Base-by-base conservation (phyloP, 2,329 filamentous ascomycete species). In the Pyrenophora graminea region DNA sequence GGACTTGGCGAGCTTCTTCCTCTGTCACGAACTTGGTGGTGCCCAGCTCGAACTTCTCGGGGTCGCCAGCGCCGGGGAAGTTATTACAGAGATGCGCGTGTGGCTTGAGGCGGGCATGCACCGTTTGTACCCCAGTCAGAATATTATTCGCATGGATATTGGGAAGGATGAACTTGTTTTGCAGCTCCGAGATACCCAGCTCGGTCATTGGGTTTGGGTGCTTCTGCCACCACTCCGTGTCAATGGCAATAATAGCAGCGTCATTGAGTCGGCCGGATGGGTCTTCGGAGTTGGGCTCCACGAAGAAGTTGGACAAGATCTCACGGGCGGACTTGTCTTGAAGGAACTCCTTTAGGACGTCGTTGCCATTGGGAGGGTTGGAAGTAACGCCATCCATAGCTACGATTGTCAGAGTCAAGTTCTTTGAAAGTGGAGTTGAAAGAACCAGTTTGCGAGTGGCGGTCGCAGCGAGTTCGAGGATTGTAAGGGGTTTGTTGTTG, bases 171-270 rank as follows among this genome's bases (percentile, higher is more conserved):
- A 51, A 47, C n/a, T 45, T 50, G 0, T 41, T 23, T 27, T 49
- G 32, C 1, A 63, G 48, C 27, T 59, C 54, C 6, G 55, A 51
- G 36, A 63, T 50, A 1, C 59, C 57, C 15, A 65, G 32, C 43
- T 64, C 62, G 2, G 57, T 65, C 2, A 52, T 59, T 2, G 55
- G 55, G 7, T 57, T 43, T 0, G 58, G 53, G 12, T 52, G 45
- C 8, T 53, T 52, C 23, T 58, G 48, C 52, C 52, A 62, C 61
- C 61, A 63, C 34, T 57, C 57, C 10, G 51, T 44, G 37, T 59
- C 53, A 9, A 59, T 39, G 19, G 44, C 53, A 31, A 62, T 40
- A 5, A 59, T 10, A 13, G 53, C 19, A 31, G 48, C 30, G 39
- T 55, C 34, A 13, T 48, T 42, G 19, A 56, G 42, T n/a, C 45